Base-by-base conservation (phyloP, 2,329 filamentous ascomycete genomes). In the Trichophyton simii region DNA sequence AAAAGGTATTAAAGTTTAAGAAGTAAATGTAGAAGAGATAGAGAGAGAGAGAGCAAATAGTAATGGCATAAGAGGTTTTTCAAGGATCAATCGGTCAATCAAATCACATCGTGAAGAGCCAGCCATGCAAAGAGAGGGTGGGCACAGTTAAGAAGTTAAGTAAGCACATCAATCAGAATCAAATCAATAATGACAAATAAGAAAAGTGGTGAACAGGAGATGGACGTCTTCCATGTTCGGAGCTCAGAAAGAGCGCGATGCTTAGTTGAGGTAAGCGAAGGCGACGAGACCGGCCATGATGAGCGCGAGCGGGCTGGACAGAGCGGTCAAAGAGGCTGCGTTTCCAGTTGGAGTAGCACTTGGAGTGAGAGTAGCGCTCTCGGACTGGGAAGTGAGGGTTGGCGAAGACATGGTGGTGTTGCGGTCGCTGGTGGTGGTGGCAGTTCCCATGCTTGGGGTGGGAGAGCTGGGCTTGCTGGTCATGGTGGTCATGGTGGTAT, bases 201-300 rank as follows among this genome's bases (percentile, higher is more conserved):
- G 11, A 20, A n/a, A 25, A 34, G 9, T 28, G 34, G 8, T 36
- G 34, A 52, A 52, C 34, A 50, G 52, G 22, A 36, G 28, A 34
- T 28, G 20, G 13, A 18, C 8, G 8, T n/a, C 15, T 13, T 28
- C 28, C 28, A 34, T 25, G 34, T 13, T 15, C 11, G 11, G 34
- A 36, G 34, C 34, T 36, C 34, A 36, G 8, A 36, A 11, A 36
- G n/a, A 63, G 61, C 41, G 62, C 52, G 57, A 54, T 11, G 50
- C 61, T 61, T 61, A 69, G 65, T 70, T 67, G 5, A 74, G 63
- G 61, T 71, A 72, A 52, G 69, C 66, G 48, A 75, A 64, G 5
- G 72, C 67, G 28, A 68, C 72, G n/a, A 72, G 64, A 1, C 69
- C 69, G n/a, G 70, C 69, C 50, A 73, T 61, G 8, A 70, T 63